phyloP scores from a whole-genome alignment of 2,329 filamentous ascomycete species.

The Ilyonectria destructans region DNA sequence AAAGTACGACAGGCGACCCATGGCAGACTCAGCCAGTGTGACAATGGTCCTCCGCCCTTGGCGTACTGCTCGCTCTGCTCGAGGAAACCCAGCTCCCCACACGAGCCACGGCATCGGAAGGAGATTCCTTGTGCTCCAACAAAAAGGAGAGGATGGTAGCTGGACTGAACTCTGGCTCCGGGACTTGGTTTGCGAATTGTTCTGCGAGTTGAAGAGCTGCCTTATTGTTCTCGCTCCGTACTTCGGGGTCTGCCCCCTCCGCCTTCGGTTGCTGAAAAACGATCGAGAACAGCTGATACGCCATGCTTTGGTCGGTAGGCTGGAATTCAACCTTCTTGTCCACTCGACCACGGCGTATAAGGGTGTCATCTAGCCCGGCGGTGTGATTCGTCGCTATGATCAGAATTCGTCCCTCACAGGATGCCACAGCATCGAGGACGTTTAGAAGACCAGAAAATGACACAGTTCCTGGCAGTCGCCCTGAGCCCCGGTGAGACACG shows the following conservation, averaged over 20 bases:
- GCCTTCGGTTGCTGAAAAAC: neutral
- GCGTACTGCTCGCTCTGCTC: too few relatives aligned
- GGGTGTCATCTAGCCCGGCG: neutral
- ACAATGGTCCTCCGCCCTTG: too few relatives aligned
- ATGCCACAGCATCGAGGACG: too few relatives aligned
- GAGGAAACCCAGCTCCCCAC: too few relatives aligned
- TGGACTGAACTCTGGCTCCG: constrained; percentile 6
- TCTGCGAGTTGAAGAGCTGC: neutral
- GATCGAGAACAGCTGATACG: neutral
- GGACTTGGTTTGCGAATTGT: neutral
- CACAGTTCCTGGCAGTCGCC: too few relatives aligned
- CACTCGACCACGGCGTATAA: constrained; percentile 14
- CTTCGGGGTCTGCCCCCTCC: neutral
- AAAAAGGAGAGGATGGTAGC: constrained; percentile 16
- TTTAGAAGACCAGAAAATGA: too few relatives aligned
- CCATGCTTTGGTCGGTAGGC: neutral
- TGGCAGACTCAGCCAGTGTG: too few relatives aligned
- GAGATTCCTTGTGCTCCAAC: neutral
- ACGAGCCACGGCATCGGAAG: too few relatives aligned
- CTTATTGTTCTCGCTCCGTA: neutral
- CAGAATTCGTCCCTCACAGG: too few relatives aligned
- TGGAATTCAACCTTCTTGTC: constrained; percentile 12
- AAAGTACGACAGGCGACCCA: too few relatives aligned
- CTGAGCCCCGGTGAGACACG: too few relatives aligned
- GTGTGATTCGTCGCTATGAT: too few relatives aligned